Percentiles rank a stretch among this genome's conserved stretches.
Conservation (phyloP, 352 stramenopile genomes). For the Blastocystis sp. region DNA sequence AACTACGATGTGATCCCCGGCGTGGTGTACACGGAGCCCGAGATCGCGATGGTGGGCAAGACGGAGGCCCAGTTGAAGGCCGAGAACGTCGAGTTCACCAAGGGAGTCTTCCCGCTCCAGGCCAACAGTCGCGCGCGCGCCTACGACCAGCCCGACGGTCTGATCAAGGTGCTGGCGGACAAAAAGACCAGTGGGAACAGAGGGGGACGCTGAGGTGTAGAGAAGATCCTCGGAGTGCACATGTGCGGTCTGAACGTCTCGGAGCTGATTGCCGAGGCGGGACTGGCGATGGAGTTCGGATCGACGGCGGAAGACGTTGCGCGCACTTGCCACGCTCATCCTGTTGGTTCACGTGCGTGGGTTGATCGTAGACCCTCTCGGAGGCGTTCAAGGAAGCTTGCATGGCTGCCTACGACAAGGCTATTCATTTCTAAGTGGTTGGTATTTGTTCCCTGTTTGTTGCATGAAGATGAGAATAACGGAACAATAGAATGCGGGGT, state of each 20-base stretch:
- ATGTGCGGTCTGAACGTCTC: slow-evolving; percentile 95
- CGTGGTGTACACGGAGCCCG: slow-evolving; percentile 82
- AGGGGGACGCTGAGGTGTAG: slow-evolving; percentile 58
- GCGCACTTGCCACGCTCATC: slow-evolving; percentile 85
- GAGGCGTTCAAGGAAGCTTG: slow-evolving; percentile 98
- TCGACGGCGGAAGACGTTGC: slow-evolving; percentile 92
- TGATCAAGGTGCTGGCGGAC: slow-evolving; percentile 93
- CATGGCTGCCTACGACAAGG: slow-evolving; percentile 89
- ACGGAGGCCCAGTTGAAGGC: slow-evolving; percentile 94
- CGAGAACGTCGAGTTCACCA: slow-evolving; percentile 82
- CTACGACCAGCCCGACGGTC: slow-evolving; percentile 81
- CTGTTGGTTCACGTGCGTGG: slow-evolving; percentile 59
- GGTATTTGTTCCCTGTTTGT: background rate
- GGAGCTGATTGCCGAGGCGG: slow-evolving; percentile 96
- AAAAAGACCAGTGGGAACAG: slow-evolving; percentile 71
- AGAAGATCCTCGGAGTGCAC: slow-evolving; percentile 93
- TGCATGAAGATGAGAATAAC: background rate
- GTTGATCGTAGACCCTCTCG: slow-evolving; percentile 72
- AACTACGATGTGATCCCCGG: slow-evolving; percentile 97
- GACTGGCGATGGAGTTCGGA: slow-evolving; percentile 96
- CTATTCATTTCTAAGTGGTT: slow-evolving; percentile 90
- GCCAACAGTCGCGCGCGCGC: slow-evolving; percentile 87
- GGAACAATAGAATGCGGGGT: background rate
- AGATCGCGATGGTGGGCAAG: slow-evolving; percentile 82
- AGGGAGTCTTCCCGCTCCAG: slow-evolving; percentile 91